A percentile compares a stretch with the other conserved stretches of the same genome.
phyloP scores from a whole-genome alignment of 805 yeast species.

The Metschnikowia bowlesiae region DNA sequence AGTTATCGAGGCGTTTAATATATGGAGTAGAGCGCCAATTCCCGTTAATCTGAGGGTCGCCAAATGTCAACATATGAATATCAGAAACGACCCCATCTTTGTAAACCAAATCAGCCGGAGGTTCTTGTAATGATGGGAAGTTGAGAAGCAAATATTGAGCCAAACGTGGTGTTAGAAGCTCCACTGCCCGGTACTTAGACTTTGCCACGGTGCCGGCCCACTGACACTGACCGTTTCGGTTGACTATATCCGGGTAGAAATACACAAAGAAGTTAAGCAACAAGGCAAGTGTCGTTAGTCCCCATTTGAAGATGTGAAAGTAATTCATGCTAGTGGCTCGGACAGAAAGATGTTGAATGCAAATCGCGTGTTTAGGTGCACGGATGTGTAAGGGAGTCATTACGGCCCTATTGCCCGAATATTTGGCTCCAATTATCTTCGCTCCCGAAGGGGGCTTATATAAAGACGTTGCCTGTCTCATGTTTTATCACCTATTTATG shows the following conservation, averaged over 20 bases:
- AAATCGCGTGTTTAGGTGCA: neutral
- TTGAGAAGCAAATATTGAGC: conserved; percentile 17
- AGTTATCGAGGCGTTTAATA: conserved; percentile 73
- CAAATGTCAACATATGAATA: conserved; percentile 74
- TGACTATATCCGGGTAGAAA: conserved; percentile 65
- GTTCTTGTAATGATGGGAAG: conserved; percentile 20
- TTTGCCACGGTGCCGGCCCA: conserved; percentile 42
- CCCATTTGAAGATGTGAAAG: conserved; percentile 14
- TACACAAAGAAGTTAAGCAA: conserved; percentile 60
- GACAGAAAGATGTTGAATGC: neutral
- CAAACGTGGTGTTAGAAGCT: conserved; percentile 11
- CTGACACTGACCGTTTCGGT: conserved; percentile 47
- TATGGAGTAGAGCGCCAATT: conserved; percentile 68
- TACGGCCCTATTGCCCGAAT: no score
- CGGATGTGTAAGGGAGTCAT: neutral
- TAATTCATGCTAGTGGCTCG: neutral
- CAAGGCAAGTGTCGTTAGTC: conserved; percentile 37
- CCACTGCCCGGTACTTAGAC: conserved; percentile 12
- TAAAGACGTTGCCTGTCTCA: neutral
- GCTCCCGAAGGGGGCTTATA: no score
- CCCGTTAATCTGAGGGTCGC: conserved; percentile 97
- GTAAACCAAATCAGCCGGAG: conserved; percentile 5
- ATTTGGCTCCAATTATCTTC: no score
- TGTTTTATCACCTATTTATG: conserved; percentile 2
- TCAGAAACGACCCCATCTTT: conserved; percentile 31